These are phyloP conservation scores for Scedosporium aurantiacum DNA, from an alignment of 2,329 filamentous ascomycete genomes.

Conservation along the genomic window DNA sequence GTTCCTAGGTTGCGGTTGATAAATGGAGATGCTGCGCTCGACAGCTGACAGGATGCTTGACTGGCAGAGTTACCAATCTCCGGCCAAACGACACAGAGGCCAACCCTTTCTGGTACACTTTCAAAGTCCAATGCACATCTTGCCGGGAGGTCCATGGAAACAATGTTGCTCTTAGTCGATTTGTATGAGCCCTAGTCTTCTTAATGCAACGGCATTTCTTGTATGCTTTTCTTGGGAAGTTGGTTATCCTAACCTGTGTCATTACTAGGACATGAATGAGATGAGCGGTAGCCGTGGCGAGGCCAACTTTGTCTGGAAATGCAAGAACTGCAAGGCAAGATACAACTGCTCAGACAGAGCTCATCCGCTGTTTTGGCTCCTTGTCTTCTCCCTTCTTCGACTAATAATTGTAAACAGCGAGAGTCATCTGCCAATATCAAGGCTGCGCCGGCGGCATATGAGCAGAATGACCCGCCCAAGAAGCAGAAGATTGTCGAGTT, in stretches of 20 bases:
- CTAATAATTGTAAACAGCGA: slow-evolving; percentile 36
- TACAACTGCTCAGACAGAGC: neutral
- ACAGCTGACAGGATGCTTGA: neutral
- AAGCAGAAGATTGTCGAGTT: slow-evolving; percentile 74
- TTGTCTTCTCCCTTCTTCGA: neutral
- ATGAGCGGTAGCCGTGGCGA: slow-evolving; percentile 88
- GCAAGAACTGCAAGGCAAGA: slow-evolving; percentile 88
- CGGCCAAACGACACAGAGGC: slow-evolving; percentile 72
- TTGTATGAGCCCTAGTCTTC: slow-evolving; percentile 45
- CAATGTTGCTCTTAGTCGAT: slow-evolving; percentile 74
- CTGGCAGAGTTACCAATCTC: slow-evolving; percentile 72
- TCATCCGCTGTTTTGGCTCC: neutral
- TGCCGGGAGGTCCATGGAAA: slow-evolving; percentile 88
- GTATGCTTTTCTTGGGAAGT: neutral
- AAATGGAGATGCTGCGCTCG: neutral
- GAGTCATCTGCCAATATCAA: slow-evolving; percentile 81
- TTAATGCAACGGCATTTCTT: no score
- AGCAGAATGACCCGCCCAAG: slow-evolving; percentile 60
- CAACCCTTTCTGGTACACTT: slow-evolving; percentile 88
- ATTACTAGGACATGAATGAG: slow-evolving; percentile 69
- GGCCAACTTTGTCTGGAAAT: slow-evolving; percentile 99
- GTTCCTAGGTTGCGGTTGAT: neutral
- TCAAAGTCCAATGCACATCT: slow-evolving; percentile 97
- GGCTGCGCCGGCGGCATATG: slow-evolving; percentile 59
- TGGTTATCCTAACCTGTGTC: no score